Evolutionary conservation across 352 stramenopile species (phyloP).

Genomic region (Phytopythium chamaehyphon): DNA sequence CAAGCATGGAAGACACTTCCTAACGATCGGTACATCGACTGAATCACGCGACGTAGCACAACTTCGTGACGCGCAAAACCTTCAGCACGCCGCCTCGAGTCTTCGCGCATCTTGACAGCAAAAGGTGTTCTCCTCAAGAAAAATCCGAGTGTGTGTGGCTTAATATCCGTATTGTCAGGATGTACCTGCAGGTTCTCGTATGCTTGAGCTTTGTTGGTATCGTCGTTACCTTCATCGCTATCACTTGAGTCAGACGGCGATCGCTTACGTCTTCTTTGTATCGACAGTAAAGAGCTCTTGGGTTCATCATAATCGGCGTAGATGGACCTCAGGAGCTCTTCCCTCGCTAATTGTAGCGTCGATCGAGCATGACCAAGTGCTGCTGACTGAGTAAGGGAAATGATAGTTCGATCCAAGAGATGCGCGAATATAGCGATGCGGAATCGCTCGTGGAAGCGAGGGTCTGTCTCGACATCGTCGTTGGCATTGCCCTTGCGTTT

Average conservation of each 20-base stretch:
- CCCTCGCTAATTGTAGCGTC: conserved; percentile 24
- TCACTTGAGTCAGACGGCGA: neutral
- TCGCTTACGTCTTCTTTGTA: too few relatives aligned
- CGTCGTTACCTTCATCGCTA: conserved; percentile 5
- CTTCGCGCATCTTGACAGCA: conserved; percentile 35
- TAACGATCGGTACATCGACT: conserved; percentile 46
- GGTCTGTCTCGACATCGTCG: conserved; percentile 6
- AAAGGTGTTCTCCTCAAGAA: conserved; percentile 42
- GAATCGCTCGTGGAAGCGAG: conserved; percentile 34
- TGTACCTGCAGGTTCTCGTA: too few relatives aligned
- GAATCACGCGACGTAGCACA: conserved; percentile 43
- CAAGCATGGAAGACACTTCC: conserved; percentile 54
- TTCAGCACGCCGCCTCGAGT: conserved; percentile 21
- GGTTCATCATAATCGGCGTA: conserved; percentile 38
- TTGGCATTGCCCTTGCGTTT: too few relatives aligned
- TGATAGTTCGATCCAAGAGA: conserved; percentile 34
- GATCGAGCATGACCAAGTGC: conserved; percentile 21
- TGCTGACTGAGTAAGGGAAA: conserved; percentile 27
- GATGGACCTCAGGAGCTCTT: conserved; percentile 43
- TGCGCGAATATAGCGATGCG: conserved; percentile 40
- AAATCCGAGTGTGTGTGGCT: conserved; percentile 33
- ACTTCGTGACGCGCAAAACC: conserved; percentile 38
- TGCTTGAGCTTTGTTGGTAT: neutral
- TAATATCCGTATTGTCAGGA: conserved; percentile 3
- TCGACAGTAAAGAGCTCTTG: too few relatives aligned